Evolutionary conservation across 176 grass and related monocot species (phyloP).

Genomic region (Thinopyrum elongatum): DNA sequence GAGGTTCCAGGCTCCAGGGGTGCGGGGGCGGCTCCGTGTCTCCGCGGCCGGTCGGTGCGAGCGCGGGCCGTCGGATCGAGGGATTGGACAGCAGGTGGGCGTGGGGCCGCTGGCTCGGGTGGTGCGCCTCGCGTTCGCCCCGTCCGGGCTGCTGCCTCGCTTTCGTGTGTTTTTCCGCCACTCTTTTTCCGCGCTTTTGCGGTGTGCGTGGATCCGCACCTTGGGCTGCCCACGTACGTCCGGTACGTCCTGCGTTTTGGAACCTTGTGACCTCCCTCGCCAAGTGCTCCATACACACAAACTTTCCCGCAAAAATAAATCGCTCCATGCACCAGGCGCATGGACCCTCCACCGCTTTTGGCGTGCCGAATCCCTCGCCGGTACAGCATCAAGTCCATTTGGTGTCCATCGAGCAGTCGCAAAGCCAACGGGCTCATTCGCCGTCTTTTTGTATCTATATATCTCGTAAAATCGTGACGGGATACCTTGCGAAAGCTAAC

Average conservation of each 20-base stretch:
- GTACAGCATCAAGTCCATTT: not conserved
- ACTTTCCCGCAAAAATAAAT: not conserved
- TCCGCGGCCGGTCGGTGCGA: constrained; percentile 72
- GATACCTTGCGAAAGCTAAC: not conserved
- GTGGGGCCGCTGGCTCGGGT: not conserved
- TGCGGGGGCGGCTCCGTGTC: constrained; percentile 89
- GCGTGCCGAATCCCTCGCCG: not conserved
- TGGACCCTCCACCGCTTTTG: not conserved
- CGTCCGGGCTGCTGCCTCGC: not conserved
- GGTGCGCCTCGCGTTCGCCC: constrained; percentile 48
- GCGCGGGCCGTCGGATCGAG: constrained; percentile 24
- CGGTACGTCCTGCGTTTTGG: not conserved
- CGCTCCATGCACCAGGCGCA: not conserved
- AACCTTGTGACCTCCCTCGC: constrained; percentile 13
- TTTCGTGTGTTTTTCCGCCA: constrained; percentile 22
- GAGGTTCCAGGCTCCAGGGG: constrained; percentile 55
- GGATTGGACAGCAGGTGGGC: not conserved
- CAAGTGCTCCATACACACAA: not conserved
- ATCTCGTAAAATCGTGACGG: no score
- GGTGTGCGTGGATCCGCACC: constrained; percentile 61
- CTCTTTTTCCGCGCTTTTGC: constrained; percentile 38
- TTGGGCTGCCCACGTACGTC: constrained; percentile 32
- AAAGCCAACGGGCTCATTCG: not conserved
- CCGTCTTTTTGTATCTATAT: not conserved
- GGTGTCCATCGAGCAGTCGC: not conserved